Evolutionary conservation across 352 stramenopile species (phyloP), one percentile per base, ranked within the genome.

Genomic region (Globisporangium camurandrum): DNA sequence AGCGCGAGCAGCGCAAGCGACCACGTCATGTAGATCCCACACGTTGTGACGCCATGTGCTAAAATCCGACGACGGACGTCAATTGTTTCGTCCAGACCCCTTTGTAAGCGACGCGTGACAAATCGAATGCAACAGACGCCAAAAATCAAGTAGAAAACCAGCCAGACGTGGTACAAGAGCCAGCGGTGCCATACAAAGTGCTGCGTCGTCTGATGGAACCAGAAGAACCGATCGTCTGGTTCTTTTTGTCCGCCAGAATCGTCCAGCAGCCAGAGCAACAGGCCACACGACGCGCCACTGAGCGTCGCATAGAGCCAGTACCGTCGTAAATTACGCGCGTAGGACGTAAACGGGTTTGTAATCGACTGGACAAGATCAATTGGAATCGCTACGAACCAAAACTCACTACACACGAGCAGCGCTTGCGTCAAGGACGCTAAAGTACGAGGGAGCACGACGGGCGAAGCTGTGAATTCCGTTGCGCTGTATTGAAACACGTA

Each of bases 291-390:
- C 4, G 75, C 59, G 0, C 83, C 83, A 37, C 80, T 90, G 24
- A 91, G 59, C 31, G 83, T 56, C 38, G 80, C 86, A 45, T 89
- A 92, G 53, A 91, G 77, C 76, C 79, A 88, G 63, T 95, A 95
- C 9, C 88, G 54, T 6, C 75, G 65, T 17, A 89, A 75, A 59
- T 95, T 95, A 60, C 88, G 60, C 42, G 77, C 62, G 55, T 93
- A 95, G 31, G 81, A 93, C 41, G 84, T 91, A 59, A 95, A 95
- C 11, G 84, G 84, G 57, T 95, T 95, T 22, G 84, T 91, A 54
- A 95, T 86, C 20, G 79, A 92, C 71, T 95, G 82, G 37, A 91
- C 72, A 62, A 95, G 84, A 55, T 95, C 84, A 43, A 93, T 85
- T 7, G 78, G 79, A 56, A 95, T 95, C 19, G 82, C 82, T 47